Evolutionary conservation across 208 protist genomes (phyloP).

Genomic region (Leishmania amazonensis): DNA sequence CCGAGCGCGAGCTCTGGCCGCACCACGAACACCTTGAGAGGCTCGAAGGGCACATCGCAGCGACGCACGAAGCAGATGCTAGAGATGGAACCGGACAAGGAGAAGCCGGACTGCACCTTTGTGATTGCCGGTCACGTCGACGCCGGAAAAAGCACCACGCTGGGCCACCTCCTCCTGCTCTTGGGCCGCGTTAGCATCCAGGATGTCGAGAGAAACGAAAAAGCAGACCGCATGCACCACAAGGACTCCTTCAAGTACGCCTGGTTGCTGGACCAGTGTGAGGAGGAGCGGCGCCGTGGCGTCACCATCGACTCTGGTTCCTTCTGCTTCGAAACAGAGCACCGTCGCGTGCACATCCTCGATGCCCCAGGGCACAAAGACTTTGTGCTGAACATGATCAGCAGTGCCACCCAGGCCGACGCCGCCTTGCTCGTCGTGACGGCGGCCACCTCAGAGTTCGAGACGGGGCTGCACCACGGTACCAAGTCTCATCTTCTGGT

Average conservation of each 20-base stretch:
- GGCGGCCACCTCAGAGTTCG: constrained; percentile 97
- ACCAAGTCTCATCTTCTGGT: constrained; percentile 97
- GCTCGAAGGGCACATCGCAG: constrained; percentile 30
- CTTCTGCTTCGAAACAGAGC: constrained; percentile 92
- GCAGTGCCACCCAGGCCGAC: constrained; percentile 97
- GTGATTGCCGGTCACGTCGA: constrained; percentile 89
- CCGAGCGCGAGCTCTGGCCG: constrained; percentile 13
- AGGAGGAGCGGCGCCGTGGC: constrained; percentile 95
- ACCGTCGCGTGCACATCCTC: constrained; percentile 83
- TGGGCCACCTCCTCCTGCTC: constrained; percentile 85
- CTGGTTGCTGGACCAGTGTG: constrained; percentile 95
- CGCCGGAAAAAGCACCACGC: constrained; percentile 86
- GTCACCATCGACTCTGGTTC: constrained; percentile 95
- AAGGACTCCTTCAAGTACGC: constrained; percentile 97
- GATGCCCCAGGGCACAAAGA: constrained; percentile 96
- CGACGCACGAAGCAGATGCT: constrained; percentile 36
- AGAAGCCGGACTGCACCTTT: constrained; percentile 82
- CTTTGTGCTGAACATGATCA: constrained; percentile 98
- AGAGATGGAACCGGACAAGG: constrained; percentile 35
- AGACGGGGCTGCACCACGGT: constrained; percentile 97
- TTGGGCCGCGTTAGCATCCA: constrained; percentile 64
- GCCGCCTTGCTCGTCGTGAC: constrained; percentile 98
- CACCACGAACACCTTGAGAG: constrained; percentile 7
- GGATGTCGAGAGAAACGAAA: constrained; percentile 91
- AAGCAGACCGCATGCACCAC: constrained; percentile 69